Evolutionary conservation across 805 yeast genomes (phyloP).

Genomic region (Millerozyma miso): DNA sequence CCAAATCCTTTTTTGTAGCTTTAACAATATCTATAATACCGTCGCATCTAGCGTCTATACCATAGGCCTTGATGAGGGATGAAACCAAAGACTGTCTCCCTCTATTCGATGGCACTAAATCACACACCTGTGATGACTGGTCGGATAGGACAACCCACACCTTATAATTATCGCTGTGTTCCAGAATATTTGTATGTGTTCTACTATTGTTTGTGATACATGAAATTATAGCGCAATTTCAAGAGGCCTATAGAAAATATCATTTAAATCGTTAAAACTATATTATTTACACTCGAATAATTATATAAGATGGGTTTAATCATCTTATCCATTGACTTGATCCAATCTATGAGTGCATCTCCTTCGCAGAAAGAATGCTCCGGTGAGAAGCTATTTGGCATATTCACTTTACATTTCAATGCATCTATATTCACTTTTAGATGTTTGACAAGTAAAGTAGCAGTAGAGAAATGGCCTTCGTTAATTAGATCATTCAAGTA

Average conservation of each 20-base stretch:
- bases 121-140: slow-evolving; percentile 21
- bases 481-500: slow-evolving; percentile 17
- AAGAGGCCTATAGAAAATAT: no score
- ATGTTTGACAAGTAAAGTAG: not conserved
- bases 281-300: not conserved
- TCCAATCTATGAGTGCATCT: slow-evolving; percentile 9
- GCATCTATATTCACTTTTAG: not conserved
- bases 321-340: slow-evolving; percentile 1
- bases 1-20: slow-evolving; percentile 36
- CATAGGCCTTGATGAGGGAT: slow-evolving; percentile 39
- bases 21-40: slow-evolving; percentile 16
- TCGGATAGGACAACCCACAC: slow-evolving; percentile 20
- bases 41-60: slow-evolving; percentile 23
- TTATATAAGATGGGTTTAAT: slow-evolving; percentile 4
- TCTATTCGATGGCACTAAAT: slow-evolving; percentile 49
- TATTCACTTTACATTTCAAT: not conserved
- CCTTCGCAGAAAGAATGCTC: not conserved
- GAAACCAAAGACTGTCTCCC: slow-evolving; percentile 46
- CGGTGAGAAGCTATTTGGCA: not conserved
- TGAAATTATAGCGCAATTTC: no score
- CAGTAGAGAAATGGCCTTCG: slow-evolving; percentile 1
- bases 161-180: slow-evolving; percentile 6
- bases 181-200: not conserved
- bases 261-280: not conserved
- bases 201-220: no score